Conservation (phyloP, 495 filamentous ascomycete species). For the Penicillium waksmanii region DNA sequence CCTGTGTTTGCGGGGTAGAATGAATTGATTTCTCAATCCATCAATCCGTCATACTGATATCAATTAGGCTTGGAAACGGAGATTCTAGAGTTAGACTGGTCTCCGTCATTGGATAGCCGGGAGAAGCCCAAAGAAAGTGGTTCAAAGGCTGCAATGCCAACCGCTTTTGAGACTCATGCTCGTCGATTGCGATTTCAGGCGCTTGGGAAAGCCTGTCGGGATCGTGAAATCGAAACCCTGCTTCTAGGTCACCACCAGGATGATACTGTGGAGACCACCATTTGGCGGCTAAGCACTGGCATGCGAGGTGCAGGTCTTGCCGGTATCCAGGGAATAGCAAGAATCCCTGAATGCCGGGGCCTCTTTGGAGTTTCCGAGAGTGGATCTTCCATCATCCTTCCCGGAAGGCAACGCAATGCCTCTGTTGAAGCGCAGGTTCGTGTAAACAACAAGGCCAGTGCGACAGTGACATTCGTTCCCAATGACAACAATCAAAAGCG, state of each 20-base stretch:
- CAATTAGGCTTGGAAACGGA: constrained; percentile 51
- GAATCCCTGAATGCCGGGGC: constrained; percentile 83
- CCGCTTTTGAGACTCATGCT: constrained; percentile 78
- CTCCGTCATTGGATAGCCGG: constrained; percentile 15
- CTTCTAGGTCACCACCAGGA: constrained; percentile 83
- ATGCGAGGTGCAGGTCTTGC: constrained; percentile 66
- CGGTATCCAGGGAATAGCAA: constrained; percentile 64
- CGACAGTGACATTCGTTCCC: constrained; percentile 12
- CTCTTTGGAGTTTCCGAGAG: constrained; percentile 72
- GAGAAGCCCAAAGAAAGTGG: constrained; percentile 22
- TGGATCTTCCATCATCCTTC: constrained; percentile 43
- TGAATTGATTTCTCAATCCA: neutral
- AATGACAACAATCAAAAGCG: neutral
- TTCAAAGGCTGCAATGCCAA: constrained; percentile 48
- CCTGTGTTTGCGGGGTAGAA: neutral
- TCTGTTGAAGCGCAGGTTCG: constrained; percentile 8
- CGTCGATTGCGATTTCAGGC: constrained; percentile 73
- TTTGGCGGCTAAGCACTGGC: constrained; percentile 70
- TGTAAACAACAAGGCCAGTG: constrained; percentile 16
- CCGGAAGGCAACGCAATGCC: constrained; percentile 4
- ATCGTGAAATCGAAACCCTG: constrained; percentile 52
- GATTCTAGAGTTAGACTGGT: constrained; percentile 58
- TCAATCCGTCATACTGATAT: constrained; percentile 12
- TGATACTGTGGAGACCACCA: constrained; percentile 85
- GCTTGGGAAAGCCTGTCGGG: constrained; percentile 63